Evolutionary conservation across 257 asterid species (phyloP), one percentile per base, ranked within the genome.

Genomic region (Orobanche coerulescens): DNA sequence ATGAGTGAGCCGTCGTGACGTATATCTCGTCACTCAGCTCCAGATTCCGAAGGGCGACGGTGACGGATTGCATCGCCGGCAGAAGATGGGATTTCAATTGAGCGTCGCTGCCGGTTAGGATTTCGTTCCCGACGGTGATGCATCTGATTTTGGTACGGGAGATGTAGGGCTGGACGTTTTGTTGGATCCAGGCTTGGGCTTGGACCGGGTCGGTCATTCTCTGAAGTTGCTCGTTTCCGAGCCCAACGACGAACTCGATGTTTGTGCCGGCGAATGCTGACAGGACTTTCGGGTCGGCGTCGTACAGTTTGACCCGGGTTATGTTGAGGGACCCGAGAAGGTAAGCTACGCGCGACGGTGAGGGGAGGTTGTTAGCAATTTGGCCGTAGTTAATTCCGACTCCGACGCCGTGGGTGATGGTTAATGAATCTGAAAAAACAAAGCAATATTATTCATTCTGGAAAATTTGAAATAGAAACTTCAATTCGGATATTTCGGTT

Each of bases 321-420:
- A 85, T 62, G 70, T 80, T 82, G 68, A 91, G 77, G 37, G 94
- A 88, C 43, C 26, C 18, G 23, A 91, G 86, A 57, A 88, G 94
- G 39, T 1, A 14, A 1, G 82, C 79, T 1, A 91, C 98, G 0
- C 80, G 83, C n/a, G 93, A 55, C 2, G 94, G 89, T 5, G 90
- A 1, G 8, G 96, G 98, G 24, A 92, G 84, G 65, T 92, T 82
- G 77, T 86, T 78, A 9, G 94, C 94, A 23, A 92, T 82, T 68
- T 87, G 96, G 49, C 98, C 98, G 65, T 91, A 91, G 76, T 91
- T 91, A 42, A 91, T 88, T 25, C 98, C 98, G 24, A 85, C 61
- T 70, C 89, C 92, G 0, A 61, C 15, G 67, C 86, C 58, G 24
- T 59, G 64, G 13, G 26, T 59, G 10, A 65, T 14, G 2, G 18